Conservation (phyloP, 1,284 basidiomycete species). For the Termitomyces sp. region DNA sequence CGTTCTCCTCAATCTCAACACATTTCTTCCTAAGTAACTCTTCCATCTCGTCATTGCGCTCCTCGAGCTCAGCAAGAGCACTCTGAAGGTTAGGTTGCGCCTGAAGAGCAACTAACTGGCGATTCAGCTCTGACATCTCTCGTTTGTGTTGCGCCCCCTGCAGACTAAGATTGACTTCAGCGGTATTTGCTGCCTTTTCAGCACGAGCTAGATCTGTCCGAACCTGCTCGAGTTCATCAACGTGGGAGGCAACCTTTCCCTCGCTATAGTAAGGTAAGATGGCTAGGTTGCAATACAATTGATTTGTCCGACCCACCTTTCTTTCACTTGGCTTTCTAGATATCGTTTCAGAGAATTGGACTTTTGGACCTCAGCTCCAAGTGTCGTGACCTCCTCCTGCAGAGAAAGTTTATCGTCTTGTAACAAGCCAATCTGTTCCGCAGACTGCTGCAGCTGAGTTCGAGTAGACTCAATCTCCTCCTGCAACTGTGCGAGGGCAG, state of each 20-base stretch:
- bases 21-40: conserved; percentile 61
- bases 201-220: conserved; percentile 41
- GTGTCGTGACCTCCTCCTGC: conserved; percentile 49
- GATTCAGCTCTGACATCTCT: conserved; percentile 48
- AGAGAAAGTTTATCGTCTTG: conserved; percentile 46
- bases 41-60: conserved; percentile 70
- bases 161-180: conserved; percentile 60
- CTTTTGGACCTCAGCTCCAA: conserved; percentile 62
- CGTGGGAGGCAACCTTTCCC: conserved; percentile 35
- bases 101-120: conserved; percentile 49
- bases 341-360: conserved; percentile 52
- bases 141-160: conserved; percentile 61
- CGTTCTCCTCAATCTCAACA: conserved; percentile 76
- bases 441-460: conserved; percentile 11
- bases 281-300: background rate
- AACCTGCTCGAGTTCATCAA: conserved; percentile 41
- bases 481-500: conserved; percentile 17
- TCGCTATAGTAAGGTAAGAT: conserved; percentile 37
- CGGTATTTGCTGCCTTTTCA: conserved; percentile 53
- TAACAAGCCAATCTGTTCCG: conserved; percentile 21
- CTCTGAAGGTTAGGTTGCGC: conserved; percentile 49
- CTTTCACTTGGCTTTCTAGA: conserved; percentile 56
- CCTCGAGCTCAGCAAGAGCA: conserved; percentile 54
- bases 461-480: conserved; percentile 12
- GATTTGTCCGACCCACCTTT: conserved; percentile 38